Evolutionary conservation across 495 filamentous ascomycete genomes (phyloP).

Genomic region (Hyphodiscus hymeniophilus): DNA sequence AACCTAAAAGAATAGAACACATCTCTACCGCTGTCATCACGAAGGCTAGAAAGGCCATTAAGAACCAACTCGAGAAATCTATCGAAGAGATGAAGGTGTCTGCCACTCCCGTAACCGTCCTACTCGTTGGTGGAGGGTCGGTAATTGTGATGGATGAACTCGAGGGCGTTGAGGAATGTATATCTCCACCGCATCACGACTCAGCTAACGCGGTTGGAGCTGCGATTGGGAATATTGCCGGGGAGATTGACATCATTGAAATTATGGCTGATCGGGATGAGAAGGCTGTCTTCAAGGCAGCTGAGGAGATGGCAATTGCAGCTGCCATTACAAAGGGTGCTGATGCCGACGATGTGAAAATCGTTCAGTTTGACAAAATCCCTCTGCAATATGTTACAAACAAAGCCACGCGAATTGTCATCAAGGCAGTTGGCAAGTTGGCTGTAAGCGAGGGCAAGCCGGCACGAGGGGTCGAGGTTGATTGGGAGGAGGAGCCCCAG

Average conservation of each 20-base stretch:
- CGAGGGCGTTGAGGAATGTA: slow-evolving; percentile 28
- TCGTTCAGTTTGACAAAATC: slow-evolving; percentile 25
- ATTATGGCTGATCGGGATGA: slow-evolving; percentile 21
- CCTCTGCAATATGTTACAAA: slow-evolving; percentile 29
- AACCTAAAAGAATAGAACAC: slow-evolving; percentile 18
- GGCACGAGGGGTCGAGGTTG: too few species aligned
- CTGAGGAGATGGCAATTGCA: slow-evolving; percentile 22
- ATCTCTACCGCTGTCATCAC: slow-evolving; percentile 23
- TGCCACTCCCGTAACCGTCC: slow-evolving; percentile 32
- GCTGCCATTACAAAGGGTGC: slow-evolving; percentile 16
- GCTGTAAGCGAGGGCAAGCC: background rate
- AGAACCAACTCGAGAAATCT: slow-evolving; percentile 32
- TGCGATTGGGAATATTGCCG: slow-evolving; percentile 27
- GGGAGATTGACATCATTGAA: slow-evolving; percentile 29
- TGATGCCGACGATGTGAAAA: slow-evolving; percentile 17
- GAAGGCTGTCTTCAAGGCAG: slow-evolving; percentile 22
- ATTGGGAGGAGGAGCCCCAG: too few species aligned
- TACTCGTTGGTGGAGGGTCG: slow-evolving; percentile 35
- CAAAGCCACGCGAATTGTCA: slow-evolving; percentile 20
- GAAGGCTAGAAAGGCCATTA: slow-evolving; percentile 9
- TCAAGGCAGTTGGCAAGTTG: slow-evolving; percentile 25
- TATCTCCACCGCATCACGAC: slow-evolving; percentile 16
- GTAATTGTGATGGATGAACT: slow-evolving; percentile 27
- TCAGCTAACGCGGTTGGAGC: slow-evolving; percentile 50
- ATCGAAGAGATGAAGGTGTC: slow-evolving; percentile 43